Percentiles rank a stretch among this genome's conserved stretches.
phyloP scores from a whole-genome alignment of 2,329 filamentous ascomycete genomes.

The Leptosphaerulina australis region DNA sequence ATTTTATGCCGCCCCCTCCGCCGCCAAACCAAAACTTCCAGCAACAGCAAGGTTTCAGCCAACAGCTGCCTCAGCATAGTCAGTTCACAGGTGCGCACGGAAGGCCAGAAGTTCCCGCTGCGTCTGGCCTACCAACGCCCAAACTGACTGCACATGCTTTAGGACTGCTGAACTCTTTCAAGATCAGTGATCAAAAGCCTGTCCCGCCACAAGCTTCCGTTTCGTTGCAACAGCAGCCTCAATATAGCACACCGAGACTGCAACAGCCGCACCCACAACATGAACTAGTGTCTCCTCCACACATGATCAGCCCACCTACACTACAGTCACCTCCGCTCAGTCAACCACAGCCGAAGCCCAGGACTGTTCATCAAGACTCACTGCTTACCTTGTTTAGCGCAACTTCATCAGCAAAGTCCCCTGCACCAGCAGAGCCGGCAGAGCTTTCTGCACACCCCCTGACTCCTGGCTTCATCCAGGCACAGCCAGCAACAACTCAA shows the following conservation, averaged over 20 bases:
- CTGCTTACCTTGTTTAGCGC: conserved; percentile 55
- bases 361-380: conserved; percentile 52
- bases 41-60: conserved; percentile 40
- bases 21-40: conserved; percentile 21
- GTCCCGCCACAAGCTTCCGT: conserved; percentile 16
- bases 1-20: conserved; percentile 34
- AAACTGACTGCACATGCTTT: conserved; percentile 64
- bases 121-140: conserved; percentile 63
- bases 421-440: conserved; percentile 45
- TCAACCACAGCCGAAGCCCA: conserved; percentile 44
- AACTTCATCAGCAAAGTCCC: conserved; percentile 30
- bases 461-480: conserved; percentile 41
- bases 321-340: conserved; percentile 39
- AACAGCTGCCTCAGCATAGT: conserved; percentile 26
- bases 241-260: conserved; percentile 32
- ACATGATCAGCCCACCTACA: conserved; percentile 36
- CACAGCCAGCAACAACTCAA: conserved; percentile 28
- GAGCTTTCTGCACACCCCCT: conserved; percentile 56
- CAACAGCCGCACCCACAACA: conserved; percentile 33
- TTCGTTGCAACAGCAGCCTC: conserved; percentile 22
- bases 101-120: conserved; percentile 58
- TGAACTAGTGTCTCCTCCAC: conserved; percentile 35
- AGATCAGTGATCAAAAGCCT: conserved; percentile 41
- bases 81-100: conserved; percentile 48
- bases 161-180: conserved; percentile 65